Base-by-base conservation (phyloP, 495 filamentous ascomycete genomes). In the Cetradonia linearis region DNA sequence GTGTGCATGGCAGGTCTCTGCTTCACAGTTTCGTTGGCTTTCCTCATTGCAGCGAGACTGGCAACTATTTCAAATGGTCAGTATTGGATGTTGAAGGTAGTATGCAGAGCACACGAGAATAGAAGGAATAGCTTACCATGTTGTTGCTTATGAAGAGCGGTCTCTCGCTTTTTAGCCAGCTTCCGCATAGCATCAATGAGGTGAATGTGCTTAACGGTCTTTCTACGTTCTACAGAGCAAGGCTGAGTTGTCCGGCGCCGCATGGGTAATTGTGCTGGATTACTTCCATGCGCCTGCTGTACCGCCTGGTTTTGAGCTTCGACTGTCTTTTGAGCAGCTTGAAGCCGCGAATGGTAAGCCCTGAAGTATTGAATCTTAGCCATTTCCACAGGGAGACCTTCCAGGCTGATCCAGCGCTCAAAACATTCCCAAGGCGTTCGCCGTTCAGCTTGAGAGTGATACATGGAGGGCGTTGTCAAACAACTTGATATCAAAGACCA, bases 341-440 rank as follows among this genome's bases (percentile, higher is more conserved):
- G 89, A 52, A 96, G 83, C 46, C 91, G 78, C 60, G 78, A 78
- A 64, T 89, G 86, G 67, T 92, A 95, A 11, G 87, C 81, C 67
- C 88, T 75, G 78, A 96, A 97, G 69, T 96, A 97, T 40, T 86
- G 86, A 5, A 87, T 94, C 72, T 95, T 94, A 28, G 82, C 83
- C 87, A 96, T 93, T 58, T 98, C 93, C 42, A 82, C 81, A 20
- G 91, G 91, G 38, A 95, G 72, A 6, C 89, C 89, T 73, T 96
- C 93, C 11, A 97, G 74, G 58, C 85, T 82, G 18, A 95, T 83
- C 90, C 92, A 97, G 40, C 94, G 83, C 69, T 98, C 93, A 67
- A 97, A 98, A 68, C 93, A 98, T 73, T 98, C 93, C 93, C 93
- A 98, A 6, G 93, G 91, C 4, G 94, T 97, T 54, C 93, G 81